phyloP scores from a whole-genome alignment of 768 basidiomycete species.

The Pisolithus sp. region DNA sequence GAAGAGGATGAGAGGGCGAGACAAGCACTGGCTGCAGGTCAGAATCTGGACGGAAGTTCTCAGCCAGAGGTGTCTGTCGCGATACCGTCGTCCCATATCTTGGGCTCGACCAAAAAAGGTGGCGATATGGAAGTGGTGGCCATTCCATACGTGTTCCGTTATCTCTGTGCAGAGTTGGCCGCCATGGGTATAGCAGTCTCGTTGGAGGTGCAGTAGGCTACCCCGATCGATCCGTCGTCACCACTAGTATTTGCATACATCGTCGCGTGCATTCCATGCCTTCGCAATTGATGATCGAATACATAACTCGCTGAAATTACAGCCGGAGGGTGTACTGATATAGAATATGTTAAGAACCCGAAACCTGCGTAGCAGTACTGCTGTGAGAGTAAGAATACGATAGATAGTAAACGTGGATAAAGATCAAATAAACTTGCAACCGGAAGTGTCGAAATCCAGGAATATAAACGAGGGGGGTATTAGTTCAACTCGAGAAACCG shows the following conservation, averaged over 20 bases:
- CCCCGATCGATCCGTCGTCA: neutral
- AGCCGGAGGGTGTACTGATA: slow-evolving; percentile 9
- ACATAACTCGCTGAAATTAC: slow-evolving; percentile 13
- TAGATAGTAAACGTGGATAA: neutral
- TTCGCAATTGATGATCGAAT: slow-evolving; percentile 4
- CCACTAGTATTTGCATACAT: too few species aligned
- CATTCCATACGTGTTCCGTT: slow-evolving; percentile 90
- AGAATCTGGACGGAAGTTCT: slow-evolving; percentile 34
- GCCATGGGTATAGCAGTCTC: slow-evolving; percentile 96
- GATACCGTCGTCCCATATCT: slow-evolving; percentile 61
- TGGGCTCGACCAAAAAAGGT: slow-evolving; percentile 54
- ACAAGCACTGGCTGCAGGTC: slow-evolving; percentile 51
- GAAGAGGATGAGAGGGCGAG: slow-evolving; percentile 58
- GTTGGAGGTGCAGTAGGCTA: slow-evolving; percentile 56
- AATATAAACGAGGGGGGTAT: slow-evolving; percentile 5
- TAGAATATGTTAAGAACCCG: neutral
- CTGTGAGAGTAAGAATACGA: slow-evolving; percentile 5
- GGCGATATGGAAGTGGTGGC: slow-evolving; percentile 92
- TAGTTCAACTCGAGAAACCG: slow-evolving; percentile 3
- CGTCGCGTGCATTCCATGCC: neutral
- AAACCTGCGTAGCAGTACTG: neutral
- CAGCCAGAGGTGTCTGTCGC: slow-evolving; percentile 55
- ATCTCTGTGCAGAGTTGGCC: slow-evolving; percentile 94
- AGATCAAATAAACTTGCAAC: slow-evolving; percentile 1
- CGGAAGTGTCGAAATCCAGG: neutral